Evolutionary conservation across 2,329 filamentous ascomycete genomes (phyloP).

Genomic region (Tetracladium maxilliforme): DNA sequence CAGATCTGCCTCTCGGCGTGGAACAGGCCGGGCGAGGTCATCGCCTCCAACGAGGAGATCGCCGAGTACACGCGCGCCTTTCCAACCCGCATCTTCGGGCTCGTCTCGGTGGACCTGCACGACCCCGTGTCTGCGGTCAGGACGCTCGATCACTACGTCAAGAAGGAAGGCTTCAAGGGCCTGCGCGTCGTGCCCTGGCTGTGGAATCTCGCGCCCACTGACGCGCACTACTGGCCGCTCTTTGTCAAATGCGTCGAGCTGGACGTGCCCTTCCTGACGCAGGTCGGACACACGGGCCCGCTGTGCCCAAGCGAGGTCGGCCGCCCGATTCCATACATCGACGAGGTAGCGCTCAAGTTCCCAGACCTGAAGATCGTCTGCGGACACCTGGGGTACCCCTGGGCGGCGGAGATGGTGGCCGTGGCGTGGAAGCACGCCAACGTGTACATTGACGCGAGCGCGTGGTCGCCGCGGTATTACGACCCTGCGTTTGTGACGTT

Average conservation of each 20-base stretch:
- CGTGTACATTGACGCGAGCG: conserved; percentile 11
- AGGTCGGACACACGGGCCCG: conserved; percentile 12
- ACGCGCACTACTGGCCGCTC: conserved; percentile 12
- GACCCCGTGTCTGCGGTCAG: conserved; percentile 11
- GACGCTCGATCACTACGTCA: conserved; percentile 12
- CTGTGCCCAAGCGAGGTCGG: conserved; percentile 12
- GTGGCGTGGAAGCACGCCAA: conserved; percentile 13
- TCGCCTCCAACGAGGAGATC: conserved; percentile 10
- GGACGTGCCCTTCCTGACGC: conserved; percentile 12
- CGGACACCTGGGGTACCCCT: conserved; percentile 11
- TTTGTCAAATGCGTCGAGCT: conserved; percentile 13
- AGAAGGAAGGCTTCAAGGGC: conserved; percentile 10
- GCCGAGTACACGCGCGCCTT: conserved; percentile 10
- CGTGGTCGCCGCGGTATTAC: conserved; percentile 11
- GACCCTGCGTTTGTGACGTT: conserved; percentile 9
- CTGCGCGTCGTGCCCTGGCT: conserved; percentile 12
- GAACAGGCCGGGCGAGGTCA: conserved; percentile 7
- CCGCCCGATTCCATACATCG: conserved; percentile 12
- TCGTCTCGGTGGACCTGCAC: conserved; percentile 11
- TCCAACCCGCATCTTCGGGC: conserved; percentile 10
- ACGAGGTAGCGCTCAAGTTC: conserved; percentile 10
- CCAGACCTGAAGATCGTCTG: conserved; percentile 9
- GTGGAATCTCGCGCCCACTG: conserved; percentile 12
- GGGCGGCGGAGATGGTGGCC: conserved; percentile 9
- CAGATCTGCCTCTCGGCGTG: conserved; percentile 9